Percentiles rank a stretch among this genome's conserved stretches.
Conservation (phyloP, 2,329 filamentous ascomycete genomes). For the Fusarium xylarioides region DNA sequence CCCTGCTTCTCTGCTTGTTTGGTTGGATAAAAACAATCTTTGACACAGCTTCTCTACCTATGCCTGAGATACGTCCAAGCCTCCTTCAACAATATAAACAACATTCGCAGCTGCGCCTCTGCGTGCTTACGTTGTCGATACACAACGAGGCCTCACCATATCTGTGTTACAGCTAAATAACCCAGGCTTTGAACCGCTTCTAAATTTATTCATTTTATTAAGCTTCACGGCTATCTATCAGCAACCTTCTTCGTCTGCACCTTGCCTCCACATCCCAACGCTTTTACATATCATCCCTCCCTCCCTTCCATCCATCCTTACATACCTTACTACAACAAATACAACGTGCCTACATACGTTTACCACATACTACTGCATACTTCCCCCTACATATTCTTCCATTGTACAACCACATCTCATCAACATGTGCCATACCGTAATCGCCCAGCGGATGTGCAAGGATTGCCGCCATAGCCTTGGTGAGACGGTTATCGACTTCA, state of each 20-base stretch:
- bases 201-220: slow-evolving; percentile 13
- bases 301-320: background rate
- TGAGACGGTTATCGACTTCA: slow-evolving; percentile 45
- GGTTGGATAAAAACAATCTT: slow-evolving; percentile 27
- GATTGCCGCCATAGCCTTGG: slow-evolving; percentile 41
- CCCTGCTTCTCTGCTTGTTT: slow-evolving; percentile 14
- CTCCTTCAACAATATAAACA: slow-evolving; percentile 23
- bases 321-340: background rate
- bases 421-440: slow-evolving; percentile 45
- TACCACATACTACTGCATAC: slow-evolving; percentile 2
- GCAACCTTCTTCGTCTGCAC: background rate
- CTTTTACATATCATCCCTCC: slow-evolving; percentile 1
- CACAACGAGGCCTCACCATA: slow-evolving; percentile 32
- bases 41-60: slow-evolving; percentile 3
- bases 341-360: background rate
- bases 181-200: slow-evolving; percentile 21
- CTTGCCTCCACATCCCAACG: background rate
- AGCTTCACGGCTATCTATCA: slow-evolving; percentile 13
- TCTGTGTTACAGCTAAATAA: slow-evolving; percentile 31
- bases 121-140: slow-evolving; percentile 36
- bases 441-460: slow-evolving; percentile 44
- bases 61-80: slow-evolving; percentile 34
- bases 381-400: background rate
- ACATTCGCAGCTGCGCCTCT: slow-evolving; percentile 27
- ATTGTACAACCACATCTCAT: slow-evolving; percentile 17